Base-by-base conservation (phyloP, 208 protist species). In the Crithidia expoeki region DNA sequence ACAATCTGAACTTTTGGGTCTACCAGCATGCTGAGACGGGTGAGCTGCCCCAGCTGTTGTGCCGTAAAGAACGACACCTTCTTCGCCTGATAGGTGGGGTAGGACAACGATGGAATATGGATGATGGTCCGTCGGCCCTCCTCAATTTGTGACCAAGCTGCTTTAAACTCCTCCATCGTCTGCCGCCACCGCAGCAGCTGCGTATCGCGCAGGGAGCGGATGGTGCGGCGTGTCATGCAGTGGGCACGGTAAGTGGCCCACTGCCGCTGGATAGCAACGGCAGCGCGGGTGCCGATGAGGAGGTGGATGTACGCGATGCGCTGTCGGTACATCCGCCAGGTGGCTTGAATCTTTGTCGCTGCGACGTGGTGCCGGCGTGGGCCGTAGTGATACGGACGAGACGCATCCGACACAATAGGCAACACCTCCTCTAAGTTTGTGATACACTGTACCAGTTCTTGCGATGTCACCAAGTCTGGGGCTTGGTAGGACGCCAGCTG, bases 91-190 rank as follows among this genome's bases (percentile, higher is more conserved):
- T 89, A 92, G 4, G 83, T 58, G 10, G 90, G 88, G 55, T 87
- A 89, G 14, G 91, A 96, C 19, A 97, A 73, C 14, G 93, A 97
- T 14, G 93, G 91, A 6, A 96, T 53, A 80, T 97, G 93, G 60
- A 97, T 78, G 62, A 95, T 68, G n/a, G 76, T 83, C 36, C 93
- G 81, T 2, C 78, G 72, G 11, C 63, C 61, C 9, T 83, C 70
- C n/a, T 85, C 76, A 33, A 95, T 94, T 33, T 70, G 53, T 0
- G 83, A 83, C 91, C 93, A 97, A 4, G 72, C 63, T 19, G 62
- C 57, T 9, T 61, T 81, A 73, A 97, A 97, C 2, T 84, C 72
- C n/a, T 85, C 89, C 89, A 95, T 94, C 16, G 89, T 95, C 47
- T 89, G 76, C 38, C 75, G 74, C 91, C 93, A 97, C 32, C 81